Evolutionary conservation across 148 eudicot species (phyloP).

Genomic region (Bassia scoparia): DNA sequence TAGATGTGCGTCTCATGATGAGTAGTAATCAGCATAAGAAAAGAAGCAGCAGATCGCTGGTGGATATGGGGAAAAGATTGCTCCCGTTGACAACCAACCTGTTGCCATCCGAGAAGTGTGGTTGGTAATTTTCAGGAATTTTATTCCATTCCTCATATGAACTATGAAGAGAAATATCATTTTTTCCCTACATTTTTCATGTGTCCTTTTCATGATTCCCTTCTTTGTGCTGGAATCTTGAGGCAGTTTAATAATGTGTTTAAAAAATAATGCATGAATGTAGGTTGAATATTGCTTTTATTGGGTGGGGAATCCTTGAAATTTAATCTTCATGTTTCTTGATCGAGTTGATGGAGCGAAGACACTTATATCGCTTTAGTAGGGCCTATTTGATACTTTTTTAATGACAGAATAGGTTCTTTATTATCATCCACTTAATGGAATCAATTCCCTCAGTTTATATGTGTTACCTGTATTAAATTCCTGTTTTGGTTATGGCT

Average conservation of each 20-base stretch:
- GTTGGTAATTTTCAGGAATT: constrained; percentile 22
- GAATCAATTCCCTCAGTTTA: too few relatives aligned
- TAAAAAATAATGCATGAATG: constrained; percentile 19
- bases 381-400: too few relatives aligned
- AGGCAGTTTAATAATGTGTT: constrained; percentile 26
- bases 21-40: constrained; percentile 13
- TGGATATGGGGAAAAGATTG: constrained; percentile 19
- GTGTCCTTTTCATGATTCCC: constrained; percentile 28
- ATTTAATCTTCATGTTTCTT: constrained; percentile 16
- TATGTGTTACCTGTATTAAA: too few relatives aligned
- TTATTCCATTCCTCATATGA: constrained; percentile 22
- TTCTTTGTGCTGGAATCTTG: constrained; percentile 35
- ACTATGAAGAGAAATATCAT: background rate
- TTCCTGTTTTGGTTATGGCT: too few relatives aligned
- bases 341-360: too few relatives aligned
- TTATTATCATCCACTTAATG: too few relatives aligned
- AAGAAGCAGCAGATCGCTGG: constrained; percentile 24
- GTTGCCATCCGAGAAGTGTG: constrained; percentile 30
- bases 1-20: background rate
- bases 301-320: constrained; percentile 16
- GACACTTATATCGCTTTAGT: too few relatives aligned
- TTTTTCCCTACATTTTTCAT: too few relatives aligned
- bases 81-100: constrained; percentile 19
- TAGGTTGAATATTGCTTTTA: constrained; percentile 20
- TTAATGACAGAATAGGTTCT: too few relatives aligned